Conservation (phyloP, 2,329 filamentous ascomycete species). For the Fusarium sp. region DNA sequence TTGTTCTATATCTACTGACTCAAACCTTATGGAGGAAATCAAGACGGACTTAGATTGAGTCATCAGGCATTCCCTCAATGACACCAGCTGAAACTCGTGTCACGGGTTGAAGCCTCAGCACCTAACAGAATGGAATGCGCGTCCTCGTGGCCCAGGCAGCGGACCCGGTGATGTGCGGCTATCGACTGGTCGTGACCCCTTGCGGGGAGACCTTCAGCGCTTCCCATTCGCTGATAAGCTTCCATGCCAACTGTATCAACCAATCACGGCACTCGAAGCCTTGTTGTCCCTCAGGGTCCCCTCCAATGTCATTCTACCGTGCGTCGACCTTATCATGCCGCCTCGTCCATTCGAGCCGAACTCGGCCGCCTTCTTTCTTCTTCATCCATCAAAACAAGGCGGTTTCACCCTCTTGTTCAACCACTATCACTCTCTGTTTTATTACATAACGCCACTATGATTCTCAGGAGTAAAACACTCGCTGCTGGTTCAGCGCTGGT, state of each 20-base stretch:
- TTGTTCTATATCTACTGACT: background rate
- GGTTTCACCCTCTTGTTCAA: constrained; percentile 6
- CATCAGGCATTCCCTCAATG: constrained; percentile 1
- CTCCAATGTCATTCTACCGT: constrained; percentile 28
- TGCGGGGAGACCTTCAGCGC: background rate
- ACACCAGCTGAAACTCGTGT: constrained; percentile 1
- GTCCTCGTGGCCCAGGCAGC: constrained; percentile 31
- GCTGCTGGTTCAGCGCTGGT: constrained; percentile 47
- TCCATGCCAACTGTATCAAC: background rate
- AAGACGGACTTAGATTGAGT: too few relatives aligned
- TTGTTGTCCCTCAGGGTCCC: constrained; percentile 29
- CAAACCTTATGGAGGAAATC: too few relatives aligned
- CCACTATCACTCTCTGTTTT: background rate
- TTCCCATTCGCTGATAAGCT: constrained; percentile 22
- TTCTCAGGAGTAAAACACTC: constrained; percentile 38
- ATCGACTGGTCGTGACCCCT: constrained; percentile 26
- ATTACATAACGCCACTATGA: constrained; percentile 28
- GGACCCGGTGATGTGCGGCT: constrained; percentile 29
- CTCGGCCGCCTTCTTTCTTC: constrained; percentile 14
- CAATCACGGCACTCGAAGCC: constrained; percentile 7
- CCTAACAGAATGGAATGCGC: constrained; percentile 2
- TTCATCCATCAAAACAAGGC: constrained; percentile 10
- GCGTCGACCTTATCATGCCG: constrained; percentile 27
- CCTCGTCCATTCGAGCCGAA: constrained; percentile 25
- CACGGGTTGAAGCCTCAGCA: constrained; percentile 4